Conservation (phyloP, 2,329 filamentous ascomycete genomes). For the Phialocephala subalpina region DNA sequence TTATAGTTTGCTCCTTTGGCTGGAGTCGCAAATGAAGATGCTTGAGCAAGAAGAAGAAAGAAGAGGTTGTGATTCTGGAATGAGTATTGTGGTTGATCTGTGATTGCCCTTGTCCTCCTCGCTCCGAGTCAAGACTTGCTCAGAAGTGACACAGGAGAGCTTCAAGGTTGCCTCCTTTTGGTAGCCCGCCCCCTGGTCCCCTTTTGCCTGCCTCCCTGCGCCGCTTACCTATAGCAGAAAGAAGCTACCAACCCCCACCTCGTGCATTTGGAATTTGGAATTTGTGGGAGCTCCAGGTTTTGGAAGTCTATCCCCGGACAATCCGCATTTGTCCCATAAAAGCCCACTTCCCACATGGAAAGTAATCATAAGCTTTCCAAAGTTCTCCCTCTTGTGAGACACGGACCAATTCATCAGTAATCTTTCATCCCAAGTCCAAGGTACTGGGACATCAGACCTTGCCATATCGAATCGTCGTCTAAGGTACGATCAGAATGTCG, state of each 20-base stretch:
- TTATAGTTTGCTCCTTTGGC: neutral
- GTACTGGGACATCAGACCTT: slow-evolving; percentile 5
- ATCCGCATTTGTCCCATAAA: slow-evolving; percentile 9
- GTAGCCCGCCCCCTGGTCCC: neutral
- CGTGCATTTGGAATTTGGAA: too few relatives aligned
- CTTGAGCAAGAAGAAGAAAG: neutral
- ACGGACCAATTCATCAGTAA: slow-evolving; percentile 5
- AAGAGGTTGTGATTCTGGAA: neutral
- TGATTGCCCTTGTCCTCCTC: neutral
- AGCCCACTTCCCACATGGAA: neutral
- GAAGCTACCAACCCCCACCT: neutral
- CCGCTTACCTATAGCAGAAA: slow-evolving; percentile 1
- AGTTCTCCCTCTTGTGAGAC: neutral
- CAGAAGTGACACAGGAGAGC: neutral
- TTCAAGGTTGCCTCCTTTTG: neutral
- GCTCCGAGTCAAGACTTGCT: neutral
- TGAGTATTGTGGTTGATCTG: neutral
- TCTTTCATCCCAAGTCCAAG: slow-evolving; percentile 12
- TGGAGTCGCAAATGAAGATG: neutral
- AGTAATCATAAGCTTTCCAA: slow-evolving; percentile 3
- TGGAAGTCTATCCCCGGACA: neutral
- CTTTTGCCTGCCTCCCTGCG: neutral
- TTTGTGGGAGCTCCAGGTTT: slow-evolving; percentile 10
- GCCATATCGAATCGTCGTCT: neutral
- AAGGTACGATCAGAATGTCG: slow-evolving; percentile 17